Percentiles rank a stretch among this genome's conserved stretches.
Conservation (phyloP, 352 stramenopile genomes). For the Phytopythium sindhum region DNA sequence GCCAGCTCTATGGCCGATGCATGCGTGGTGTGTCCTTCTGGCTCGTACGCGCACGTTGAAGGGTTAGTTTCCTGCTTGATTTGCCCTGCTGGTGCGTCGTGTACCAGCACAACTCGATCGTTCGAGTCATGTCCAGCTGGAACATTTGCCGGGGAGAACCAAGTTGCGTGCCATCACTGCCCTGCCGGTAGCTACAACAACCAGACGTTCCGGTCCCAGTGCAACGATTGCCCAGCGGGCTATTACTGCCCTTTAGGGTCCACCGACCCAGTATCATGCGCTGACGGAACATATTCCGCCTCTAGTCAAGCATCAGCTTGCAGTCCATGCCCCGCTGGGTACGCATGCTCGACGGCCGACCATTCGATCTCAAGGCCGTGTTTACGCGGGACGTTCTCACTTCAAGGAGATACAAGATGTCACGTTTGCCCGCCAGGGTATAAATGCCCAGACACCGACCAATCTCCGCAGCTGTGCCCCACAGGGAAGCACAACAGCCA, state of each 20-base stretch:
- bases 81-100: constrained; percentile 40
- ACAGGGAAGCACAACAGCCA: not conserved
- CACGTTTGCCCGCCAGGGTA: not conserved
- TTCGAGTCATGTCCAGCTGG: constrained; percentile 46
- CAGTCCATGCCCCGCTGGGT: not conserved
- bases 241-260: constrained; percentile 41
- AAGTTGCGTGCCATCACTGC: constrained; percentile 46
- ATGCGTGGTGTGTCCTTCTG: constrained; percentile 38
- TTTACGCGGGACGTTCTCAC: not conserved
- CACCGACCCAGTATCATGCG: constrained; percentile 24
- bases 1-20: constrained; percentile 13
- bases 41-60: constrained; percentile 34
- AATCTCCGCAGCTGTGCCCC: not conserved
- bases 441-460: not conserved
- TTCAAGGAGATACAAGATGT: not conserved
- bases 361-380: not conserved
- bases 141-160: constrained; percentile 33
- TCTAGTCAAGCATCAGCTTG: not conserved
- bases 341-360: not conserved
- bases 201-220: constrained; percentile 18
- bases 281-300: constrained; percentile 30
- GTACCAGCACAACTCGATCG: constrained; percentile 8
- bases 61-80: constrained; percentile 31
- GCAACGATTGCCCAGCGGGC: constrained; percentile 40
- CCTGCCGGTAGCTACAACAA: constrained; percentile 36